Base-by-base conservation (phyloP, 140 eudicot genomes). In the Cichorium intybus region DNA sequence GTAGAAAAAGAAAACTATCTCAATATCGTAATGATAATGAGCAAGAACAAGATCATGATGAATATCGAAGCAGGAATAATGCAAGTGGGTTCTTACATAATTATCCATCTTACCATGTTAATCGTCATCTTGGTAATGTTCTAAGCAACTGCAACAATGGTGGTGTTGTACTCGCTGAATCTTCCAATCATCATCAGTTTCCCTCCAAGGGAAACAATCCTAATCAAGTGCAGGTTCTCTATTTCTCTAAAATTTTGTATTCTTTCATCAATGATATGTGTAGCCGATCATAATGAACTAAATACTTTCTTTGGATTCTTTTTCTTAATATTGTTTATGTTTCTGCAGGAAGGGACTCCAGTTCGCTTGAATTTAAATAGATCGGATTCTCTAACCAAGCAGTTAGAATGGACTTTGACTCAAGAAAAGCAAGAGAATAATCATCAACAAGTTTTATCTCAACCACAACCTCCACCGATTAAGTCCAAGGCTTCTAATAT, bases 401-500 rank as follows among this genome's bases (percentile, higher is more conserved):
- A 60, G 4, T 3, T 74, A 7, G 68, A 74, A 46, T 18, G 4
- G 29, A 50, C 49, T 33, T 57, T 77, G 45, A 27, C 35, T 1
- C 57, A 75, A 80, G 41, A 35, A 15, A 26, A 24, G 6, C 56
- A 16, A 16, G 48, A 54, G 34, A 41, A 49, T 21, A 46, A 16
- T 16, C 65, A 59, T 33, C 65, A 28, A 56, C 2, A 56, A 29
- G 4, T 31, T 7, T 29, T 56, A 31, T n/a, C 77, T 49, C 70
- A 41, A 22, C 33, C 71, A 12, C 24, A 15, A 10, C 28, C 59
- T 6, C 78, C 79, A 29, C 37, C 0, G 17, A n/a, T n/a, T n/a
- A 86, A 77, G 56, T 12, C 58, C 23, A 86, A 80, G 18, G 95
- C 95, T 22, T 53, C 78, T 6, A 86, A 71, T 35, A 70, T 77